A percentile compares a stretch with the other conserved stretches of the same genome.
Conservation (phyloP, 2,329 filamentous ascomycete genomes). For the Trichoderma simmonsii region DNA sequence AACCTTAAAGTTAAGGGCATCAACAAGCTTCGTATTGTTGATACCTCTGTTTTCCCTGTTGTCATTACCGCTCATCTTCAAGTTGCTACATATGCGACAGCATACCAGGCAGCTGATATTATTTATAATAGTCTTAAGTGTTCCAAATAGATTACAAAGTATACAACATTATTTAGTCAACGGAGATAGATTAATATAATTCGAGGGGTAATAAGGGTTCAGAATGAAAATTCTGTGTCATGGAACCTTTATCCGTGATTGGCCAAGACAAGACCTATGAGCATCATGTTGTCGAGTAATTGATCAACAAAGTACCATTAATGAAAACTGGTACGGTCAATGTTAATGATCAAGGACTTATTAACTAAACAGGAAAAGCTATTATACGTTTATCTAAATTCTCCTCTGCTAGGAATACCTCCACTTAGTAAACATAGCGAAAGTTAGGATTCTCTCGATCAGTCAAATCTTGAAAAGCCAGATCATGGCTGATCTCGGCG, state of each 20-base stretch:
- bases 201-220: background rate
- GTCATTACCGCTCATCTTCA: constrained; percentile 40
- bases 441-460: background rate
- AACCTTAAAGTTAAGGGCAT: constrained; percentile 38
- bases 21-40: constrained; percentile 36
- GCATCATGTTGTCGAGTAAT: background rate
- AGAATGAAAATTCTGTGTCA: background rate
- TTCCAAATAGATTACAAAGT: background rate
- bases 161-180: background rate
- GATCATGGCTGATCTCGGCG: background rate
- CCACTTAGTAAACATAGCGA: background rate
- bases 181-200: background rate
- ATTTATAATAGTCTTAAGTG: constrained; percentile 32
- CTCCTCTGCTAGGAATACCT: background rate
- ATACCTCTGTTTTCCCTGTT: constrained; percentile 38
- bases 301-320: background rate
- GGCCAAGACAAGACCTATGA: background rate
- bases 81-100: constrained; percentile 52
- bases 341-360: background rate
- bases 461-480: background rate
- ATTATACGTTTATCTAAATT: background rate
- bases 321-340: background rate
- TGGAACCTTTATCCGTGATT: background rate
- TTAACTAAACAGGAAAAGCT: background rate
- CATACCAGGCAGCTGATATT: constrained; percentile 58